These are phyloP conservation scores for Aaosphaeria pasadenensis DNA, from an alignment of 2,329 filamentous ascomycete species.

Conservation along the genomic window DNA sequence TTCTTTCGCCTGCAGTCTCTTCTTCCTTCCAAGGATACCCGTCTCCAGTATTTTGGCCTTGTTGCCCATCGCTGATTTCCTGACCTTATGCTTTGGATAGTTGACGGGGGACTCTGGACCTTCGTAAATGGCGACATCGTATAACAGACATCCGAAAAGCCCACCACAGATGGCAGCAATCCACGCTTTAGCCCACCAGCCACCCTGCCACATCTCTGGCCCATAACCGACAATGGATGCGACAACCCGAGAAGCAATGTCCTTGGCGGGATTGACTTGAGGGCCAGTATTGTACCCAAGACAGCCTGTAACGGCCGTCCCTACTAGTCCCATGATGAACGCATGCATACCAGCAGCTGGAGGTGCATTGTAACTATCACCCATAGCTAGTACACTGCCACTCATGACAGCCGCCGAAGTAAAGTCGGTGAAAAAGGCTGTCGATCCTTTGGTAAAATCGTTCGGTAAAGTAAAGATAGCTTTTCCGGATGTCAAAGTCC, in stretches of 20 bases:
- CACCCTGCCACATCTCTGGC: slow-evolving; percentile 6
- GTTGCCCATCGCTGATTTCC: slow-evolving; percentile 4
- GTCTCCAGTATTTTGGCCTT: slow-evolving; percentile 9
- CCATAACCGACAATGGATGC: slow-evolving; percentile 33
- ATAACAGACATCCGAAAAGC: slow-evolving; percentile 29
- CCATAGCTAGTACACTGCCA: slow-evolving; percentile 34
- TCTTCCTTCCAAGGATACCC: slow-evolving; percentile 2
- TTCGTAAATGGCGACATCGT: slow-evolving; percentile 38
- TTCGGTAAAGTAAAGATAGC: slow-evolving; percentile 29
- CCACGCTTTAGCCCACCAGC: slow-evolving; percentile 39
- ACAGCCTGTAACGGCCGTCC: slow-evolving; percentile 6
- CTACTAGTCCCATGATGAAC: slow-evolving; percentile 22
- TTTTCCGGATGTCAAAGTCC: slow-evolving; percentile 15
- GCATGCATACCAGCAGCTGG: slow-evolving; percentile 40
- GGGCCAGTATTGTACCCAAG: slow-evolving; percentile 37
- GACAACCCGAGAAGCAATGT: slow-evolving; percentile 35
- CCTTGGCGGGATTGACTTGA: slow-evolving; percentile 34
- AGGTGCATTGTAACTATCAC: slow-evolving; percentile 38
- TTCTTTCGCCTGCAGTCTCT: slow-evolving; percentile 3
- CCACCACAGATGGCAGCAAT: slow-evolving; percentile 30
- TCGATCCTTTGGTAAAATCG: slow-evolving; percentile 16
- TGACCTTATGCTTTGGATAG: slow-evolving; percentile 12
- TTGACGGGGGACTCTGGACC: slow-evolving; percentile 39
- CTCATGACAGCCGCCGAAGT: slow-evolving; percentile 26
- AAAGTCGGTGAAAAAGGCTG: slow-evolving; percentile 40